Percentiles rank a stretch among this genome's conserved stretches.
phyloP scores from a whole-genome alignment of 768 basidiomycete species.

The Podaxis sp. region DNA sequence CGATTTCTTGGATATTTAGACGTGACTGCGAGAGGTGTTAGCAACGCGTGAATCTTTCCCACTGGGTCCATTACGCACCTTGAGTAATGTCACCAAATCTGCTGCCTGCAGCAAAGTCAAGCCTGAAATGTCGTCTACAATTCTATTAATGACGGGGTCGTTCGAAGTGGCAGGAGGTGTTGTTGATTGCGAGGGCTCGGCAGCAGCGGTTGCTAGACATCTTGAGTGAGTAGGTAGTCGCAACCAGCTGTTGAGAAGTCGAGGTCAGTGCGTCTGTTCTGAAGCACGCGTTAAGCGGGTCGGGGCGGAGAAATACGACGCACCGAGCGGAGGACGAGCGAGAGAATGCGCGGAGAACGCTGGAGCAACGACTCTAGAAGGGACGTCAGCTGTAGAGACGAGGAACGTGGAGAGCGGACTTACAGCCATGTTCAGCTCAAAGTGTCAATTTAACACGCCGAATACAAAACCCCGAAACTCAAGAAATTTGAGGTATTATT shows the following conservation, averaged over 20 bases:
- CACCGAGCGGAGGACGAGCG: slow-evolving; percentile 36
- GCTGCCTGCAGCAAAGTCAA: slow-evolving; percentile 92
- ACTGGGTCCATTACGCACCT: slow-evolving; percentile 45
- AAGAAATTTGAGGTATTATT: slow-evolving; percentile 33
- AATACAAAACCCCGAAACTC: slow-evolving; percentile 7
- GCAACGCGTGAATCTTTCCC: neutral
- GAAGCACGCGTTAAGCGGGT: neutral
- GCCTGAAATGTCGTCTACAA: slow-evolving; percentile 91
- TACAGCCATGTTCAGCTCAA: slow-evolving; percentile 36
- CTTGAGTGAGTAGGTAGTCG: slow-evolving; percentile 38
- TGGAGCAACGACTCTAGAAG: slow-evolving; percentile 40
- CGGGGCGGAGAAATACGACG: slow-evolving; percentile 9
- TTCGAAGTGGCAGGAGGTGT: slow-evolving; percentile 37
- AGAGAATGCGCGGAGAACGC: slow-evolving; percentile 36
- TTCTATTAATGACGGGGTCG: slow-evolving; percentile 68
- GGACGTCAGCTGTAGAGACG: slow-evolving; percentile 6
- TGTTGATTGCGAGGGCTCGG: slow-evolving; percentile 35
- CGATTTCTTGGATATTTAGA: slow-evolving; percentile 96
- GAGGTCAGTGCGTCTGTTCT: slow-evolving; percentile 7
- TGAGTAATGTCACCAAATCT: slow-evolving; percentile 87
- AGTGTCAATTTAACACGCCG: slow-evolving; percentile 22
- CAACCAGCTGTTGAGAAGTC: slow-evolving; percentile 27
- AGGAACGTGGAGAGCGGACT: slow-evolving; percentile 16
- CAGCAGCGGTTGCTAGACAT: slow-evolving; percentile 55
- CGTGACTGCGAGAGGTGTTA: slow-evolving; percentile 53